Evolutionary conservation across 768 basidiomycete genomes (phyloP), one percentile per base, ranked within the genome.

Genomic region (Tubosaeta brunneosetosa): DNA sequence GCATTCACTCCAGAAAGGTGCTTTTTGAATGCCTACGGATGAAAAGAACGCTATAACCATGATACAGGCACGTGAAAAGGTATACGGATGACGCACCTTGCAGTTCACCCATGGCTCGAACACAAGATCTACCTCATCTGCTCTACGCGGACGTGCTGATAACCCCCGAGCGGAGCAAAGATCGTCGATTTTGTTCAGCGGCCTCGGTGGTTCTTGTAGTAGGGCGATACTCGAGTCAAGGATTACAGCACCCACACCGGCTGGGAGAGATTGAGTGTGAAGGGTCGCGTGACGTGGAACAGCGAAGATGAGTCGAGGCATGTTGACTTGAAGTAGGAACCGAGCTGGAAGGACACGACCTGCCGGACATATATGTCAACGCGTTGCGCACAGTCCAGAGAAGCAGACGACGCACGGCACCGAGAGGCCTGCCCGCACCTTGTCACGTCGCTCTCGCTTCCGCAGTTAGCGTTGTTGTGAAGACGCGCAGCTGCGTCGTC

Each of bases 121-220:
- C 50, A 86, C 86, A 60, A 84, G 82, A 66, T 90, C 87, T 55
- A 86, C 85, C n/a, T 37, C 36, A 13, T 51, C 57, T 57, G 44
- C 66, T 90, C 88, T 46, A 93, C 86, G 29, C 89, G 88, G 50
- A 93, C 80, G 59, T 93, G 93, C 70, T 91, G 89, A 70, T 92
- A 94, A 1, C 88, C 88, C 8, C 83, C 82, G 25, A 93, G 78
- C n/a, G 91, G 89, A 7, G 86, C 80, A 25, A 81, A 74, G 51
- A 94, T 70, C 25, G 8, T 74, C 75, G 52, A 86, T 85, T 62
- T 77, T 82, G 71, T 88, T 86, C 40, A 77, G 76, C 6, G 74
- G 68, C 52, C 78, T 87, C 3, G 90, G 89, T 6, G 91, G 73
- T 10, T 90, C 90, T 65, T 94, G 92, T 40, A 90, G 73, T 46